These are phyloP conservation scores for Diaporthe batatas DNA, from an alignment of 2,329 filamentous ascomycete species.

Conservation along the genomic window DNA sequence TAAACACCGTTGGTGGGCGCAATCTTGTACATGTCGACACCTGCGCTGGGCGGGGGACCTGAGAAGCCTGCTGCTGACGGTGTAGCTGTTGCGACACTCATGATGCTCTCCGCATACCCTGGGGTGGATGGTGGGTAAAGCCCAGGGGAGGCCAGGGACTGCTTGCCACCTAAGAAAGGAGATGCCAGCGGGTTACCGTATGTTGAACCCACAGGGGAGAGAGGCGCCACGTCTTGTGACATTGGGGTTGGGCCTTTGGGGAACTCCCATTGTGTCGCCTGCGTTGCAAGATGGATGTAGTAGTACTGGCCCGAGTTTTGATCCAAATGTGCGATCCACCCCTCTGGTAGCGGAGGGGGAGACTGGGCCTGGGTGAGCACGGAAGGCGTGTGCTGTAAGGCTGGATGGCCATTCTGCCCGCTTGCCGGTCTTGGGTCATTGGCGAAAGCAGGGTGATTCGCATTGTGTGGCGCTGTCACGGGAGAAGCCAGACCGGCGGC, in stretches of 20 bases:
- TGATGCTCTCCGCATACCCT: conserved; percentile 86
- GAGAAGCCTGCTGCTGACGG: conserved; percentile 86
- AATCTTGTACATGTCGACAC: conserved; percentile 94
- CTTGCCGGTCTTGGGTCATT: conserved; percentile 76
- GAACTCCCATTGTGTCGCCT: conserved; percentile 99
- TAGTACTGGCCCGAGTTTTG: conserved; percentile 98
- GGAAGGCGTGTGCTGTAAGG: conserved; percentile 60
- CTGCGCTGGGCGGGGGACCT: conserved; percentile 88
- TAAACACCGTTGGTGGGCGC: conserved; percentile 96
- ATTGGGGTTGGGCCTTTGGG: conserved; percentile 94
- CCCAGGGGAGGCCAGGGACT: conserved; percentile 78
- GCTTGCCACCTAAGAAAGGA: conserved; percentile 75
- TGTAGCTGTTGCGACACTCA: conserved; percentile 82
- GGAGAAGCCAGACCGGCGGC: conserved; percentile 57
- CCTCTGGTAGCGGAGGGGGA: conserved; percentile 93
- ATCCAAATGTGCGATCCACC: conserved; percentile 97
- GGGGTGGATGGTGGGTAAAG: conserved; percentile 86
- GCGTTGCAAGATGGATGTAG: conserved; percentile 95
- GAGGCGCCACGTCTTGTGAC: conserved; percentile 82
- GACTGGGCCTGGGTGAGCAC: conserved; percentile 74
- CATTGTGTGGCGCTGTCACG: conserved; percentile 62
- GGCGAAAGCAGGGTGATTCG: conserved; percentile 89
- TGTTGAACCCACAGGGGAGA: conserved; percentile 84
- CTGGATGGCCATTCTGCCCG: conserved; percentile 61
- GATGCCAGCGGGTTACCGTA: conserved; percentile 81